Evolutionary conservation across 2,329 filamentous ascomycete genomes (phyloP).

Genomic region (Penicillium palitans): DNA sequence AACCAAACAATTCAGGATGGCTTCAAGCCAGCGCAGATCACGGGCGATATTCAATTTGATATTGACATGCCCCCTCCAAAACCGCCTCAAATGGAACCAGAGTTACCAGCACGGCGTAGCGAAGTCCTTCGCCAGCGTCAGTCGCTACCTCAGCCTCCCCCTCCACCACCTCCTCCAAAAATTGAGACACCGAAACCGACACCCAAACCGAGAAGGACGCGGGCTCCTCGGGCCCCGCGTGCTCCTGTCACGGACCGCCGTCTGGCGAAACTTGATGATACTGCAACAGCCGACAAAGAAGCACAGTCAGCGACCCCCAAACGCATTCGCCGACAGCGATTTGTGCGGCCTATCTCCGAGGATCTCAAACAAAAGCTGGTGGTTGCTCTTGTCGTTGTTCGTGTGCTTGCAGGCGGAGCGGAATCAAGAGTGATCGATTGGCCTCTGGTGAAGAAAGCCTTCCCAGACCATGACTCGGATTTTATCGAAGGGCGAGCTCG

Average conservation of each 20-base stretch:
- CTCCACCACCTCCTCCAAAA: background rate
- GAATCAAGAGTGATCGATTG: slow-evolving; percentile 48
- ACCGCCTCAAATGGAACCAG: background rate
- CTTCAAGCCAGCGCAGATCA: slow-evolving; percentile 35
- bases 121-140: background rate
- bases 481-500: slow-evolving; percentile 40
- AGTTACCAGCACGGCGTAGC: slow-evolving; percentile 8
- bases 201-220: slow-evolving; percentile 1
- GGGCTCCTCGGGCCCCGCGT: background rate
- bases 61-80: slow-evolving; percentile 17
- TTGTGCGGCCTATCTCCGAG: slow-evolving; percentile 27
- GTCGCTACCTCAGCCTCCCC: background rate
- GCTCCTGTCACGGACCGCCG: slow-evolving; percentile 23
- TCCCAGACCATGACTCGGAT: slow-evolving; percentile 42
- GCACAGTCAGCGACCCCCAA: slow-evolving; percentile 16
- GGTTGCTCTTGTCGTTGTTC: slow-evolving; percentile 47
- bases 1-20: slow-evolving; percentile 37
- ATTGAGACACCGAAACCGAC: background rate
- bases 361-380: slow-evolving; percentile 39
- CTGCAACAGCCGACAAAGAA: slow-evolving; percentile 11
- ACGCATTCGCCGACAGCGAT: slow-evolving; percentile 26
- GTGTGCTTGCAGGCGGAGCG: slow-evolving; percentile 47
- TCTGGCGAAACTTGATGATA: slow-evolving; percentile 29
- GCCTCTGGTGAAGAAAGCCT: slow-evolving; percentile 44
- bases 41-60: slow-evolving; percentile 38